These are phyloP conservation scores for Vanrija sp. DNA, from an alignment of 1,284 basidiomycete species.

Conservation along the genomic window DNA sequence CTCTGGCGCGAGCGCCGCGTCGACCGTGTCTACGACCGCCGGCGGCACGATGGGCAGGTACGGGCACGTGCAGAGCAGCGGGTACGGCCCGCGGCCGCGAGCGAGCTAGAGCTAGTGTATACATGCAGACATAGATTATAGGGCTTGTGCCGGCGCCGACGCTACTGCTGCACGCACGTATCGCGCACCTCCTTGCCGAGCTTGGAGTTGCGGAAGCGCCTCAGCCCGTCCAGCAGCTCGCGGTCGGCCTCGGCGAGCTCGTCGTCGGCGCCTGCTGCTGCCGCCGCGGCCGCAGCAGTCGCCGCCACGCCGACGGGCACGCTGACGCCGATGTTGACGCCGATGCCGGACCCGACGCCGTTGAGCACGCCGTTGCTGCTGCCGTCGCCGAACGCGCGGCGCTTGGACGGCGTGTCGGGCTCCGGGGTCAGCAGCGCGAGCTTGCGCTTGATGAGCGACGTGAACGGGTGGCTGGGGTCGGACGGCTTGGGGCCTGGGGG, in stretches of 20 bases:
- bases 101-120: background rate
- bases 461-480: constrained; percentile 29
- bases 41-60: constrained; percentile 31
- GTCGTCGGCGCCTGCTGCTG: background rate
- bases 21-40: constrained; percentile 1
- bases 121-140: background rate
- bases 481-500: constrained; percentile 43
- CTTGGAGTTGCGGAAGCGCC: constrained; percentile 30
- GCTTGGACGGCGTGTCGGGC: constrained; percentile 9
- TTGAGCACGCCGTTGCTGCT: background rate
- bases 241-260: constrained; percentile 29
- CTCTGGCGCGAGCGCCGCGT: background rate
- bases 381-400: background rate
- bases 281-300: background rate
- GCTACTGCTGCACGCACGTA: constrained; percentile 37
- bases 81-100: constrained; percentile 36
- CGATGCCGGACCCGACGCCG: constrained; percentile 3
- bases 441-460: constrained; percentile 32
- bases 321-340: constrained; percentile 8
- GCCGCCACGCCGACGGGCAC: background rate
- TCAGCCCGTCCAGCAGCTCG: constrained; percentile 38
- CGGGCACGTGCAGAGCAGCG: constrained; percentile 43
- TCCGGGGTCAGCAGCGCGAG: constrained; percentile 25
- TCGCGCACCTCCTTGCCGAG: constrained; percentile 39
- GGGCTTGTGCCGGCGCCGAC: background rate